phyloP scores from a whole-genome alignment of 495 filamentous ascomycete genomes.

The Aspergillus sclerotioniger region DNA sequence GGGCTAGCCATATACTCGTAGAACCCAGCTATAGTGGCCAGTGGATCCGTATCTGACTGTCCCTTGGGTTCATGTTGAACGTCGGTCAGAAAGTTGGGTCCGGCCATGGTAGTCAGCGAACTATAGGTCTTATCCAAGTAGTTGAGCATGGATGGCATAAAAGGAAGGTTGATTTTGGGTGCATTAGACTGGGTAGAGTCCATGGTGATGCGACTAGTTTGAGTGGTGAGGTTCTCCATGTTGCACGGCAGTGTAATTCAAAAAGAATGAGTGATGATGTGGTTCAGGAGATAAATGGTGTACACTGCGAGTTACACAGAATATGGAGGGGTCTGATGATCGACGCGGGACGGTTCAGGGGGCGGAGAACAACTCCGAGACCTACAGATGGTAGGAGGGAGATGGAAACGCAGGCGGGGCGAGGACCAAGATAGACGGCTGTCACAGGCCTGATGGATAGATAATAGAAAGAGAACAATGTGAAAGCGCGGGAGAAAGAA shows the following conservation, averaged over 20 bases:
- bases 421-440: no score
- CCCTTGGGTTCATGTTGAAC: conserved; percentile 24
- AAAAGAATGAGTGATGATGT: background rate
- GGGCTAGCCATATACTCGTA: conserved; percentile 60
- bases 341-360: no score
- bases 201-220: conserved; percentile 14
- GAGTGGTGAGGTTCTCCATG: conserved; percentile 14
- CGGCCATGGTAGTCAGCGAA: conserved; percentile 17
- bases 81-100: conserved; percentile 24
- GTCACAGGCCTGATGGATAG: no score
- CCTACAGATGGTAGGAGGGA: no score
- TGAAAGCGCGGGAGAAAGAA: background rate
- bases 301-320: no score
- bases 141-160: conserved; percentile 28
- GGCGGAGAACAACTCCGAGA: no score
- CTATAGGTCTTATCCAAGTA: conserved; percentile 37
- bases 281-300: no score
- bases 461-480: background rate
- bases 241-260: background rate
- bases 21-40: conserved; percentile 49
- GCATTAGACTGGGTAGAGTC: background rate
- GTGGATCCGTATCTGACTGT: conserved; percentile 13
- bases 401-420: no score
- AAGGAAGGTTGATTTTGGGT: conserved; percentile 15
- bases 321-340: no score